Percentiles rank a stretch among this genome's conserved stretches.
Evolutionary conservation across 2,329 filamentous ascomycete species (phyloP).

Genomic region (Hypocrella siamensis): DNA sequence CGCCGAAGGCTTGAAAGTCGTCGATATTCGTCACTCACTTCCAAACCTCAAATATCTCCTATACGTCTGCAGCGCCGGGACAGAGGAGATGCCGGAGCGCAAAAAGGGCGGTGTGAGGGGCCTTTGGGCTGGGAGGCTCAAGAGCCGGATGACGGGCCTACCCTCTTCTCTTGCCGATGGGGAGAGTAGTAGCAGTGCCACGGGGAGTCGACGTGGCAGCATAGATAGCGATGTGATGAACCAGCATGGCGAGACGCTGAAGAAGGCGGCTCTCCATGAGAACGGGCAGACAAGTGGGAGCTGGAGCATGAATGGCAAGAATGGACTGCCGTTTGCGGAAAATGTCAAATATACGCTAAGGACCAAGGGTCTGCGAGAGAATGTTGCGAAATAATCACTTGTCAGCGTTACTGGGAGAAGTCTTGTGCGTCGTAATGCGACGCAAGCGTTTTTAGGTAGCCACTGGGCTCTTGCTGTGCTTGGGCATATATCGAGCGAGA

Average conservation of each 20-base stretch:
- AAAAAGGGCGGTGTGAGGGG: constrained; percentile 47
- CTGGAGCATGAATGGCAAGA: constrained; percentile 7
- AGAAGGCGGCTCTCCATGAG: constrained; percentile 16
- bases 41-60: constrained; percentile 89
- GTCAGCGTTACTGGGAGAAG: too few species aligned
- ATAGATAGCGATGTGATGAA: constrained; percentile 23
- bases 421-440: too few species aligned
- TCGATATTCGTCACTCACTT: constrained; percentile 83
- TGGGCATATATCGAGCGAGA: too few species aligned
- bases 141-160: constrained; percentile 15
- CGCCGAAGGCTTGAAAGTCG: constrained; percentile 56
- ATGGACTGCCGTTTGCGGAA: constrained; percentile 28
- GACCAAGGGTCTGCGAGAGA: constrained; percentile 41
- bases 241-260: constrained; percentile 22
- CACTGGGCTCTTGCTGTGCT: too few species aligned
- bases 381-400: constrained; percentile 9
- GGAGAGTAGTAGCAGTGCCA: constrained; percentile 21
- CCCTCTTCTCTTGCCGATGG: constrained; percentile 11
- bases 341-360: constrained; percentile 33
- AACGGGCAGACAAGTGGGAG: constrained; percentile 5
- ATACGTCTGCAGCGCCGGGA: constrained; percentile 75
- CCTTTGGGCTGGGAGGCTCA: constrained; percentile 33
- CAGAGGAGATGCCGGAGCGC: constrained; percentile 42
- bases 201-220: constrained; percentile 26
- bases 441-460: too few species aligned